Base-by-base conservation (phyloP, 2,329 filamentous ascomycete species). In the Phyllosticta capitalensis region DNA sequence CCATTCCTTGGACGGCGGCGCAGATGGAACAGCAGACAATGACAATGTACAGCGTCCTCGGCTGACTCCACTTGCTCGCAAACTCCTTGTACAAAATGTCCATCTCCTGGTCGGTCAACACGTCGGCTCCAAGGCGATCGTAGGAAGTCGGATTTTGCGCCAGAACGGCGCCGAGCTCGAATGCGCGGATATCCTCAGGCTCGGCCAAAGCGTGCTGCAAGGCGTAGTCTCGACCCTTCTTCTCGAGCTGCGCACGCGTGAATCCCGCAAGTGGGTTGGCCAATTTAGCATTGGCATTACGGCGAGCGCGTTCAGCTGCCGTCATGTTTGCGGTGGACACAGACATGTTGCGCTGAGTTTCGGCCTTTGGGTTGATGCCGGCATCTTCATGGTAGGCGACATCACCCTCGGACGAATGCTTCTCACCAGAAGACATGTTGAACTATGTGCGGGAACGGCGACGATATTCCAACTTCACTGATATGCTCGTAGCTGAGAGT, bases 1-100 rank as follows among this genome's bases (percentile, higher is more conserved):
- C 77, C 83, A 87, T 86, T 65, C 85, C 86, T 67, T 89, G 86
- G 0, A 89, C 86, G 22, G 85, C 84, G 17, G 86, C 86, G 51
- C 81, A 86, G 20, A 83, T 77, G n/a, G 83, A 87, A 66, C 84
- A 88, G 38, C 86, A 76, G 61, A 84, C 67, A 63, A 90, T 83
- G 7, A 89, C 79, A 56, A 84, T 76, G 69, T 88, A 88, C 54
- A 89, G 77, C 68, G 82, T 80, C 63, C 69, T 75, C 0, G 87
- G 86, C 65, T 90, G 87, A 5, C 79, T 81, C 87, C 87, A 90
- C 62, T 83, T 84, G 66, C 88, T 79, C 0, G 79, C 81, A 49
- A 81, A 78, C 67, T 91, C 87, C 19, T 79, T 76, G 10, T 79
- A 75, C 48, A 90, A 72, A 5, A 82, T 75, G 1, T 76, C 72